A percentile compares a stretch with the other conserved stretches of the same genome.
Conservation (phyloP, 441 rosid genomes). For the Dalechampia spathulata region DNA sequence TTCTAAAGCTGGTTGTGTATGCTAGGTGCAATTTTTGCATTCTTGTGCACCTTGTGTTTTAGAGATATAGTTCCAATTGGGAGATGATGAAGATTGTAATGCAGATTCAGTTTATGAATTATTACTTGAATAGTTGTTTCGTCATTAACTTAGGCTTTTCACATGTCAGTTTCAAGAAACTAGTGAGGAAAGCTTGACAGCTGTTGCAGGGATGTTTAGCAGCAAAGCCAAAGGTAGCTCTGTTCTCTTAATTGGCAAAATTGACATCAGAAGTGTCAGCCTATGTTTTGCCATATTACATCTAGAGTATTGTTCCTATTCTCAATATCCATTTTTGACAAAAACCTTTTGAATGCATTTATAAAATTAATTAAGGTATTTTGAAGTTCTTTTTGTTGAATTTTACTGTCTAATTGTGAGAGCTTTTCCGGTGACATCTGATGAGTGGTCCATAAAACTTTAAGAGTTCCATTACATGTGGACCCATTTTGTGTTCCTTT, state of each 20-base stretch:
- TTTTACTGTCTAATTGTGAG: not conserved
- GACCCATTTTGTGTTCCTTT: no score
- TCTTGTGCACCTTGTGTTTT: not conserved
- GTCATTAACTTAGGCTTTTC: slow-evolving; percentile 16
- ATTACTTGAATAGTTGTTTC: slow-evolving; percentile 15
- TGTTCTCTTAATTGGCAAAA: slow-evolving; percentile 11
- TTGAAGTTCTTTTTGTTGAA: not conserved
- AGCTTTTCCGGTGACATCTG: not conserved
- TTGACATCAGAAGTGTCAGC: not conserved
- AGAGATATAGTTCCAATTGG: not conserved
- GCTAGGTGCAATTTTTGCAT: not conserved
- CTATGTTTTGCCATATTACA: not conserved
- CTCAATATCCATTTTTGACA: no score
- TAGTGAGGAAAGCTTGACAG: slow-evolving; percentile 96
- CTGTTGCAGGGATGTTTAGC: slow-evolving; percentile 99
- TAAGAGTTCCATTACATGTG: not conserved
- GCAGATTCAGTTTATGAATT: slow-evolving; percentile 4
- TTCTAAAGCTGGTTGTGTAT: not conserved
- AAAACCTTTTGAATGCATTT: no score
- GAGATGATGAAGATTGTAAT: not conserved
- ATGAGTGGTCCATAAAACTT: not conserved
- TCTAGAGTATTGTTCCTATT: not conserved
- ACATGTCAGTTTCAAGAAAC: slow-evolving; percentile 72
- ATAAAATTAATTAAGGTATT: no score
- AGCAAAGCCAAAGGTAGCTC: slow-evolving; percentile 98